Evolutionary conservation across 345 rosid genomes (phyloP).

Genomic region (Ceriops tagal): DNA sequence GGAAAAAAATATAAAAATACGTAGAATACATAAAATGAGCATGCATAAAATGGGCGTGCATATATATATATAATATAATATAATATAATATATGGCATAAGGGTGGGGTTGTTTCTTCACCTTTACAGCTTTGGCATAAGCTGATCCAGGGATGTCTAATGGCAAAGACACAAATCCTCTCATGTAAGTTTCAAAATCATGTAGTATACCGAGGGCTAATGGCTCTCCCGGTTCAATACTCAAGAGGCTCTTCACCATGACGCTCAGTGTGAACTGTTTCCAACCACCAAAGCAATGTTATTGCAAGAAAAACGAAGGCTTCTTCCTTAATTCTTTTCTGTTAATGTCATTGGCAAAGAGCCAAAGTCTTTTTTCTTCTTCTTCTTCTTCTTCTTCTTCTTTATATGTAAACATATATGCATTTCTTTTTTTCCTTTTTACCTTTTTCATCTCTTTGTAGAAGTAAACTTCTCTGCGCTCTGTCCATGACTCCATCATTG

Average conservation of each 20-base stretch:
- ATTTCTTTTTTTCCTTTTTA: not conserved
- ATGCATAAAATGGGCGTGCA: not conserved
- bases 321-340: too few species aligned
- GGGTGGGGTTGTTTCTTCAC: constrained; percentile 23
- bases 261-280: constrained; percentile 54
- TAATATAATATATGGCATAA: not conserved
- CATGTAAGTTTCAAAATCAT: constrained; percentile 70
- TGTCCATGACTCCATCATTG: constrained; percentile 71
- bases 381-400: too few species aligned
- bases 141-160: constrained; percentile 59
- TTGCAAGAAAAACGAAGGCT: too few species aligned
- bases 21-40: too few species aligned
- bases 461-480: constrained; percentile 39
- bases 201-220: constrained; percentile 42
- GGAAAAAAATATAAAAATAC: not conserved
- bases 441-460: constrained; percentile 56
- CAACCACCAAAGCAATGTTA: not conserved
- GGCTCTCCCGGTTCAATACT: constrained; percentile 67
- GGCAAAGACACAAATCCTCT: constrained; percentile 83
- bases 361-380: too few species aligned
- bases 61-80: not conserved
- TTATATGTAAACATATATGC: not conserved
- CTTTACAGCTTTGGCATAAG: constrained; percentile 76
- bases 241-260: constrained; percentile 65
- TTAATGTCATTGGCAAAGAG: not conserved